Conservation (phyloP, 75 land plant genomes). For the Pseudotsuga menziesii region DNA sequence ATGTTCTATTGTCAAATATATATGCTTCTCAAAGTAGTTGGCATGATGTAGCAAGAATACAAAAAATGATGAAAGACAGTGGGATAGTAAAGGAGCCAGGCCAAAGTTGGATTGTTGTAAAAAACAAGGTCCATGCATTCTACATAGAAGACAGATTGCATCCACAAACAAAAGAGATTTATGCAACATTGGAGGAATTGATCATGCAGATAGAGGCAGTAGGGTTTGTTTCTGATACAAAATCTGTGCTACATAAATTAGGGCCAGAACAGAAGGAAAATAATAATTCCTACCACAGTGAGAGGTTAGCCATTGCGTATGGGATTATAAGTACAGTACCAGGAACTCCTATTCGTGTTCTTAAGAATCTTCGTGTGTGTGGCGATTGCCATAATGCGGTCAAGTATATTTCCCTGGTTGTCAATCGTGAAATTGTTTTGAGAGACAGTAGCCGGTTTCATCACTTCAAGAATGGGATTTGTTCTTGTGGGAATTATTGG, state of each 20-base stretch:
- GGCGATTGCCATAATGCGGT: constrained; percentile 22
- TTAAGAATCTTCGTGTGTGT: constrained; percentile 23
- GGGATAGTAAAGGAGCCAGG: constrained; percentile 42
- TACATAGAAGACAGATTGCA: constrained; percentile 3
- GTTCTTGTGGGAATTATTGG: constrained; percentile 25
- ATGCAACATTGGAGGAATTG: constrained; percentile 14
- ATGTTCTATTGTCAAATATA: constrained; percentile 55
- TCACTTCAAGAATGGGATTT: constrained; percentile 28
- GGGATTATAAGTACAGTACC: constrained; percentile 24
- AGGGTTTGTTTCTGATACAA: constrained; percentile 15
- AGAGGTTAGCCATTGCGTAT: constrained; percentile 33
- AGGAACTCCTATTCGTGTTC: constrained; percentile 16
- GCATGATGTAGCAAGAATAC: constrained; percentile 31
- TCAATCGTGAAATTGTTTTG: constrained; percentile 18
- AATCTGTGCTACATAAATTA: constrained; percentile 9
- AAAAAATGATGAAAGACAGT: constrained; percentile 34
- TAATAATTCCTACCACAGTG: constrained; percentile 17
- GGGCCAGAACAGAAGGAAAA: constrained; percentile 8
- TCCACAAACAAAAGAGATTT: constrained; percentile 15
- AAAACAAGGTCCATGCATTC: constrained; percentile 14
- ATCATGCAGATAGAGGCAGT: constrained; percentile 7
- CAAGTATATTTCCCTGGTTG: constrained; percentile 19
- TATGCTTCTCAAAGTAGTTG: constrained; percentile 49
- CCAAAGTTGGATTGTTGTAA: constrained; percentile 36
- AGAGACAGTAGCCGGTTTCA: constrained; percentile 24